Base-by-base conservation (phyloP, 2,329 filamentous ascomycete genomes). In the Exutisphaerella laricina region DNA sequence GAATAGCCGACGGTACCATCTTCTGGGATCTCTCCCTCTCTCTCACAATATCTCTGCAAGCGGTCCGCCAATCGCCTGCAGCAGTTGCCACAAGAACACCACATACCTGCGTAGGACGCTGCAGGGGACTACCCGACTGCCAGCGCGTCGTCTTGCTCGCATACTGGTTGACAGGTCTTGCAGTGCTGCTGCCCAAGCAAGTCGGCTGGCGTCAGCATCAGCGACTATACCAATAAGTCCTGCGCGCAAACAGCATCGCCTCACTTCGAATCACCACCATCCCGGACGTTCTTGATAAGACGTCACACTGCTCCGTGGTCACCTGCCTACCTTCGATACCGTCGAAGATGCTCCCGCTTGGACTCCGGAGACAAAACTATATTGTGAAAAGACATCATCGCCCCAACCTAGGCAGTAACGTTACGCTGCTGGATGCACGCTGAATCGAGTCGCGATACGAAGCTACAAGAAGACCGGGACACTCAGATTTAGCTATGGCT, bases 301-400 rank as follows among this genome's bases (percentile, higher is more conserved):
- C 48, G 23, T 36, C 45, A 44, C 44, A 30, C 44, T 9, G 21
- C 30, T 37, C 28, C 14, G 21, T 29, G 39, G 25, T 41, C 30
- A 37, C 21, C 40, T 32, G 17, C 39, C 20, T 26, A 40, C 38
- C 34, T 43, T 20, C 44, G 39, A 48, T 41, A 33, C 46, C 28
- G 41, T 41, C 45, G 37, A 62, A 56, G 39, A 62, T 62, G 59
- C 54, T 55, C 50, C 49, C 55, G 52, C 49, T 41, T 39, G 54
- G 41, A 31, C 46, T 51, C 32, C 56, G 48, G 38, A 40, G 50
- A 46, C 47, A 53, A 29, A 58, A 54, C 35, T 53, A 57, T 46
- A 55, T 56, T 28, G 48, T 61, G 48, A 60, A 59, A 50, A 50
- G 56, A 48, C 52, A 58, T 45, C 57, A 59, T 46, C 48, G 53